Percentiles rank a stretch among this genome's conserved stretches.
These are phyloP conservation scores for Clonostachys rhizophaga DNA, from an alignment of 2,329 filamentous ascomycete genomes.

Conservation along the genomic window DNA sequence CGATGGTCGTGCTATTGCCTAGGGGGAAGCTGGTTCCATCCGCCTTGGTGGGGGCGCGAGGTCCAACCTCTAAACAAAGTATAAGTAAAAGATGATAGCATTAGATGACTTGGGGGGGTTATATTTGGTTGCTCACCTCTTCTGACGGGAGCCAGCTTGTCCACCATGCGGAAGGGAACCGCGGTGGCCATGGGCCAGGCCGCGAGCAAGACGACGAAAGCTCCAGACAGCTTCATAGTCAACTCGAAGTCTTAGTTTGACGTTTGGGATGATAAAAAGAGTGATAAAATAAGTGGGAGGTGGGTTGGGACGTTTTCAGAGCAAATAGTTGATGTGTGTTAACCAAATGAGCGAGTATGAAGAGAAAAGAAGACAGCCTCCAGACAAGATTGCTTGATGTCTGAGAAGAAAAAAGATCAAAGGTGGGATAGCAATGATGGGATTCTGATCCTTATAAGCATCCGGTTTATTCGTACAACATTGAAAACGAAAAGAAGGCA, in stretches of 20 bases:
- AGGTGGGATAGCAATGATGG: no score
- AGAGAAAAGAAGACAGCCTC: no score
- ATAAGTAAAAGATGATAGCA: neutral
- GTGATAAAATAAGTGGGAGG: neutral
- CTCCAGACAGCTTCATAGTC: slow-evolving; percentile 14
- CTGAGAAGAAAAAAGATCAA: no score
- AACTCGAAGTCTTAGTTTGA: slow-evolving; percentile 1
- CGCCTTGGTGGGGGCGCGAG: neutral
- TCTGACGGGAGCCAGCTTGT: neutral
- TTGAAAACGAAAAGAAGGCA: no score
- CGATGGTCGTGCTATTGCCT: no score
- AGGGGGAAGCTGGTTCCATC: no score
- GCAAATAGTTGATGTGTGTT: neutral
- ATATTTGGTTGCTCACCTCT: no score
- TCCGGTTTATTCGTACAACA: no score
- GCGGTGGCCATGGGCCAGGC: slow-evolving; percentile 10
- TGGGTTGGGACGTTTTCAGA: neutral
- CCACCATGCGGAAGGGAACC: slow-evolving; percentile 3
- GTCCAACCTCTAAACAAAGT: neutral
- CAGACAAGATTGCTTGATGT: no score
- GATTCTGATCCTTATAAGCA: no score
- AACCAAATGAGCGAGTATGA: neutral
- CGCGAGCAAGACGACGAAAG: slow-evolving; percentile 10
- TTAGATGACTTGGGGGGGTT: neutral
- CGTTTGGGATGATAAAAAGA: neutral